Evolutionary conservation across 257 asterid species (phyloP).

Genomic region (Forsythia suspensa): DNA sequence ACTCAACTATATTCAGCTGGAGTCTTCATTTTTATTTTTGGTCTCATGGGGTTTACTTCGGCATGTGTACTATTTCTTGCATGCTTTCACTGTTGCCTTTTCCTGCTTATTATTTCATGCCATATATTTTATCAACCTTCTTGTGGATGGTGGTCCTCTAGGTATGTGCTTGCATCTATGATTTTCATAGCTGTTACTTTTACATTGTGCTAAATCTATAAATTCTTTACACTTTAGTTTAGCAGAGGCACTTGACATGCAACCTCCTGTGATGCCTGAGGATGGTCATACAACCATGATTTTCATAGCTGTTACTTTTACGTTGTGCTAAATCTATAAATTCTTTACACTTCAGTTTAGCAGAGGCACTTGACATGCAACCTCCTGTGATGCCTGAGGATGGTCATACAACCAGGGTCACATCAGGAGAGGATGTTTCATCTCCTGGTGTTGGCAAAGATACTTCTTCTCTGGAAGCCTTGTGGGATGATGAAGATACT

Average conservation of each 20-base stretch:
- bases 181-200: constrained; percentile 10
- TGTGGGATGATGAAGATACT: constrained; percentile 99
- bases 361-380: constrained; percentile 96
- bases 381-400: constrained; percentile 99
- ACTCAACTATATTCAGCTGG: neutral
- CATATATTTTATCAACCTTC: neutral
- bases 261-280: constrained; percentile 98
- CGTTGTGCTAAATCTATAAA: constrained; percentile 16
- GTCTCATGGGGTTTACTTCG: neutral
- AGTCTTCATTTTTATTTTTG: neutral
- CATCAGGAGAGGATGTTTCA: constrained; percentile 82
- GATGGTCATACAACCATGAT: constrained; percentile 97
- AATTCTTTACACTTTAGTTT: constrained; percentile 50
- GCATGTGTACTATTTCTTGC: neutral
- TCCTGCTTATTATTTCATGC: constrained; percentile 10
- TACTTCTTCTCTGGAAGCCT: constrained; percentile 72
- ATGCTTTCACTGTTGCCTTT: neutral
- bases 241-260: constrained; percentile 97
- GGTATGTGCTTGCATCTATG: constrained; percentile 17
- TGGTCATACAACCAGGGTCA: constrained; percentile 93
- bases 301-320: constrained; percentile 5
- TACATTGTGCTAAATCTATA: constrained; percentile 16
- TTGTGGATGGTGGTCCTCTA: neutral
- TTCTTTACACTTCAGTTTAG: constrained; percentile 58
- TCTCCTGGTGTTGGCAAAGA: constrained; percentile 78